phyloP scores from a whole-genome alignment of 192 early-diverging fungal species.

The Haplosporangium gracile region DNA sequence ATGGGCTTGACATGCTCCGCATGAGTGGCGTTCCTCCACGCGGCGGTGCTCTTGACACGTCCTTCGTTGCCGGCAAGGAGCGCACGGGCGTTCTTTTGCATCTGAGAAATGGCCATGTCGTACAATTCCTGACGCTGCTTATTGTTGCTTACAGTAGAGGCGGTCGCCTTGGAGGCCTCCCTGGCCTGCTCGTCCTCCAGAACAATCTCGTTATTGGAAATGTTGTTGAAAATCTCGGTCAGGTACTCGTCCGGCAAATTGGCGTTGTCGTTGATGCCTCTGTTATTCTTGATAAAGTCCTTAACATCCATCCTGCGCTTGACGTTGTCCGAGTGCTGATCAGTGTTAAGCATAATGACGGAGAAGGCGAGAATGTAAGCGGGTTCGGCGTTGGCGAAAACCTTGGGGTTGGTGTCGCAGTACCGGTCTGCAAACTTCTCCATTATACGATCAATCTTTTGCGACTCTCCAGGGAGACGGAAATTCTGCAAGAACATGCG shows the following conservation, averaged over 20 bases:
- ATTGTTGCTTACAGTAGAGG: constrained; percentile 34
- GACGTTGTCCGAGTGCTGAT: constrained; percentile 90
- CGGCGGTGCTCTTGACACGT: constrained; percentile 58
- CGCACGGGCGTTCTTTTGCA: constrained; percentile 79
- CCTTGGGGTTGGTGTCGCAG: constrained; percentile 82
- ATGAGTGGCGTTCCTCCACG: constrained; percentile 76
- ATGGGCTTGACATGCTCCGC: constrained; percentile 92
- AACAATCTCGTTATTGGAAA: constrained; percentile 88
- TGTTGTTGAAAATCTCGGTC: constrained; percentile 85
- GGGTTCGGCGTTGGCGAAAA: constrained; percentile 92
- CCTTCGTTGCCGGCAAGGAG: constrained; percentile 69
- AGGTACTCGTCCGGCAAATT: constrained; percentile 85
- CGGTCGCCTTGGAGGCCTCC: constrained; percentile 55
- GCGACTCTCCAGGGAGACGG: constrained; percentile 92
- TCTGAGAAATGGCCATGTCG: constrained; percentile 72
- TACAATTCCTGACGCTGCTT: constrained; percentile 71
- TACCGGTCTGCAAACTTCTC: constrained; percentile 96
- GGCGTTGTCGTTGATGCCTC: constrained; percentile 92
- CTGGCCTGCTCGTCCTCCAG: constrained; percentile 88
- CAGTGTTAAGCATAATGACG: constrained; percentile 94
- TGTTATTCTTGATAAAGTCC: constrained; percentile 93
- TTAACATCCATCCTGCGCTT: constrained; percentile 87
- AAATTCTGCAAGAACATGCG: constrained; percentile 90
- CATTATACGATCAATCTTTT: constrained; percentile 97
- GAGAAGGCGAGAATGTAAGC: constrained; percentile 95